These are phyloP conservation scores for Wickerhamiella allomyrinae DNA, from an alignment of 805 yeast genomes.

Conservation along the genomic window DNA sequence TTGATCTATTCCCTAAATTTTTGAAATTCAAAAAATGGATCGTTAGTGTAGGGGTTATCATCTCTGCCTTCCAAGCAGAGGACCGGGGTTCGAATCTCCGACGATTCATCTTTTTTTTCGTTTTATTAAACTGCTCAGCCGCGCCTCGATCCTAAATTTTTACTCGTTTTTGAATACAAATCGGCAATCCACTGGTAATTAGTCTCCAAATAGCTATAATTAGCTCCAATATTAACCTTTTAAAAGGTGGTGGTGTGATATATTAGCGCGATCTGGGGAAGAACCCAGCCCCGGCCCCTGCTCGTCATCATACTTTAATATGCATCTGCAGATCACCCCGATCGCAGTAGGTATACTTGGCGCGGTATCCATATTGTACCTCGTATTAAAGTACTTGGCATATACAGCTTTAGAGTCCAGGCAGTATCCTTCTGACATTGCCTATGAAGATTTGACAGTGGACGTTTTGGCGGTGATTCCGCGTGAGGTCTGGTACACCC, in stretches of 20 bases:
- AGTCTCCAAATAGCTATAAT: no score
- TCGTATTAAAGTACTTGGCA: background rate
- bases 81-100: constrained; percentile 67
- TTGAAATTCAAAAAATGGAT: constrained; percentile 30
- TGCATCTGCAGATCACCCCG: background rate
- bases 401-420: background rate
- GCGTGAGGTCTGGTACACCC: background rate
- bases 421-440: background rate
- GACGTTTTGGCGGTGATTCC: background rate
- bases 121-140: background rate
- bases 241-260: no score
- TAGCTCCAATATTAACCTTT: no score
- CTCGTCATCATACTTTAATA: background rate
- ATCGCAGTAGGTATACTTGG: background rate
- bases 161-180: background rate
- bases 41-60: constrained; percentile 89
- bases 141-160: background rate
- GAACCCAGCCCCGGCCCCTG: no score
- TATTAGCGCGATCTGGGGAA: no score
- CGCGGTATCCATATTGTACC: background rate
- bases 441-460: background rate
- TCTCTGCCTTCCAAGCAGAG: constrained; percentile 87
- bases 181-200: no score
- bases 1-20: background rate
- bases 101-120: constrained; percentile 1